These are phyloP conservation scores for Caryopteris hybrid DNA, from an alignment of 305 asterid genomes.

Conservation along the genomic window DNA sequence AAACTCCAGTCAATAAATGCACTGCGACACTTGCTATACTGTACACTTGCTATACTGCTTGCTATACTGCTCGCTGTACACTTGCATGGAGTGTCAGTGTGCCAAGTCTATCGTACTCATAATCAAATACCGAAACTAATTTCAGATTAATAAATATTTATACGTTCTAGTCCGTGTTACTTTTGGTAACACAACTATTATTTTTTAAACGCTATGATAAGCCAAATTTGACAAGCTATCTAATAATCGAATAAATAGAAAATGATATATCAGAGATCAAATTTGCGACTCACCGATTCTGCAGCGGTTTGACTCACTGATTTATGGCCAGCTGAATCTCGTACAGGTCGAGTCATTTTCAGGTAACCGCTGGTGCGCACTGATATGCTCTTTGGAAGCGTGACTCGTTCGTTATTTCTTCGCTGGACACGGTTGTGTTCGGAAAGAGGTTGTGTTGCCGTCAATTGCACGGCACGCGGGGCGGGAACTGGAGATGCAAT, in stretches of 20 bases:
- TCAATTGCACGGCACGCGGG: conserved; percentile 19
- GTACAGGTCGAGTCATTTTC: conserved; percentile 30
- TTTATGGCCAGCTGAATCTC: conserved; percentile 24
- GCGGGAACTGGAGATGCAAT: conserved; percentile 30
- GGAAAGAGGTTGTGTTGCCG: conserved; percentile 26
- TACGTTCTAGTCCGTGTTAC: neutral
- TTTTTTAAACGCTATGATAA: neutral
- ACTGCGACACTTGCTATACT: neutral
- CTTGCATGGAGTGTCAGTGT: neutral
- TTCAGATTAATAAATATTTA: neutral
- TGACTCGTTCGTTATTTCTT: conserved; percentile 32
- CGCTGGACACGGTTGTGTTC: conserved; percentile 37
- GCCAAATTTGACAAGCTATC: neutral
- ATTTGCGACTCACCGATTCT: conserved; percentile 37
- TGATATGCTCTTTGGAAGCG: conserved; percentile 68
- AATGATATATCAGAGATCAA: neutral
- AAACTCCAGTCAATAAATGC: neutral
- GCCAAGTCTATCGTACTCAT: neutral
- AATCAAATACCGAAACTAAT: neutral
- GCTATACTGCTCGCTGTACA: neutral
- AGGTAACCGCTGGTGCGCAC: conserved; percentile 60
- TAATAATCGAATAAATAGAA: conserved; percentile 7
- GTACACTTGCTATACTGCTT: too few species aligned
- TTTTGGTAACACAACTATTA: too few species aligned
- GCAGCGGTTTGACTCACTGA: conserved; percentile 22